Conservation (phyloP, 2,329 filamentous ascomycete species). For the Neofusicoccum umdonicola region DNA sequence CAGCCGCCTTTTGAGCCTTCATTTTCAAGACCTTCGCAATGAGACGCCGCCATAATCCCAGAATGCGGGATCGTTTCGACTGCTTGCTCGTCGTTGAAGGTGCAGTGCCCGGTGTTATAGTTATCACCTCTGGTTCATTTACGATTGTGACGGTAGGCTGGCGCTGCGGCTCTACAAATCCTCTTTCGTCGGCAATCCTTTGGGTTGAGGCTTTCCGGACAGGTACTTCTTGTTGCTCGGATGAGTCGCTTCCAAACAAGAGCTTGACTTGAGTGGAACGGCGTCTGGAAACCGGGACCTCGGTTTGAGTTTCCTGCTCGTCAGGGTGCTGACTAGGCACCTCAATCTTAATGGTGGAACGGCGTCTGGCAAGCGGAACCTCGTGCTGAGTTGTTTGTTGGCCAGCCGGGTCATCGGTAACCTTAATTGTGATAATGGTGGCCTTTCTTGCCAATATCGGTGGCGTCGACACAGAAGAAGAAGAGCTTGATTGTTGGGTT, state of each 20-base stretch:
- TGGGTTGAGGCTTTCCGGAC: neutral
- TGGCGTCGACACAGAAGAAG: neutral
- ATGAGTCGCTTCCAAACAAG: neutral
- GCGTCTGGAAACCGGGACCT: neutral
- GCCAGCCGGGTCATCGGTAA: neutral
- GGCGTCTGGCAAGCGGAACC: neutral
- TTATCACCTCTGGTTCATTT: too few species aligned
- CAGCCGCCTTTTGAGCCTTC: neutral
- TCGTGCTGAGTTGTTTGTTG: neutral
- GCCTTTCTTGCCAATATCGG: neutral
- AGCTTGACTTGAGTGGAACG: neutral
- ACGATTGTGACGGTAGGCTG: too few species aligned
- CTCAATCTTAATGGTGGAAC: neutral
- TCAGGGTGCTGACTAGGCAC: neutral
- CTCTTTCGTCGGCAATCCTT: neutral
- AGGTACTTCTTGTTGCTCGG: neutral
- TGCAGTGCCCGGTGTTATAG: neutral
- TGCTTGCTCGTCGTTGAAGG: neutral
- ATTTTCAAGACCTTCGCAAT: neutral
- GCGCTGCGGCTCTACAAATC: too few species aligned
- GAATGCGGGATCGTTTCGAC: neutral
- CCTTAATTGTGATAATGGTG: neutral
- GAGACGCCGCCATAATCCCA: neutral
- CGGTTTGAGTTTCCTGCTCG: neutral
- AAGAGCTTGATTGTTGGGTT: neutral